These are phyloP conservation scores for Colletotrichum orchidophilum DNA, from an alignment of 2,329 filamentous ascomycete genomes.

Conservation along the genomic window DNA sequence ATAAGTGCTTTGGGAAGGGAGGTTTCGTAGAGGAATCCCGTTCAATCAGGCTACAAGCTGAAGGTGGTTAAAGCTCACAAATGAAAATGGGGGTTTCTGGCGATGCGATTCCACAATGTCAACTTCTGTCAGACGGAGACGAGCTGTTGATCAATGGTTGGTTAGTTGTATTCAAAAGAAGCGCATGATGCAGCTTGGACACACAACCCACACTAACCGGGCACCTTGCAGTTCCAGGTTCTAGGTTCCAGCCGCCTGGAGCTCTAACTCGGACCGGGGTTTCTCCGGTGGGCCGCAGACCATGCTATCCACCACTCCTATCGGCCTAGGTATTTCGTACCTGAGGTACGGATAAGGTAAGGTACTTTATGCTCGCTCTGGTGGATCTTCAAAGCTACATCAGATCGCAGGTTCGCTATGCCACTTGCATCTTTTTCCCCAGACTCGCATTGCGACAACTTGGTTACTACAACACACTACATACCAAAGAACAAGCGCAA, in stretches of 20 bases:
- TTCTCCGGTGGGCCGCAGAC: conserved; percentile 17
- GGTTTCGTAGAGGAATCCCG: background rate
- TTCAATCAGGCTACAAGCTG: background rate
- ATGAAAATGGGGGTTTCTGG: background rate
- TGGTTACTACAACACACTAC: background rate
- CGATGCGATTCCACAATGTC: background rate
- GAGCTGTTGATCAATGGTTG: conserved; percentile 14
- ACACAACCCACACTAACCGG: conserved; percentile 17
- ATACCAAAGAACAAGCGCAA: background rate
- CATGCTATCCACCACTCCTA: background rate
- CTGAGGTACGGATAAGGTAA: background rate
- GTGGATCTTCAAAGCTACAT: background rate
- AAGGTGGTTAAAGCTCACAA: background rate
- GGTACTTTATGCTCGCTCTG: background rate
- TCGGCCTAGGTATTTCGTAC: background rate
- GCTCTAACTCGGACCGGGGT: conserved; percentile 21
- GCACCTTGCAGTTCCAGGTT: conserved; percentile 29
- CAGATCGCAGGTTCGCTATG: conserved; percentile 17
- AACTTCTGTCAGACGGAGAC: conserved; percentile 24
- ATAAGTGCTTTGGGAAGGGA: conserved; percentile 10
- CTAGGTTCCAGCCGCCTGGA: conserved; percentile 29
- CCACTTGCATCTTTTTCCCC: background rate
- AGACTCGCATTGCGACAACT: background rate
- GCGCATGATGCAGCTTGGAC: conserved; percentile 29
- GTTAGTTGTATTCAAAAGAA: conserved; percentile 14